These are phyloP conservation scores for Neohortaea acidophila DNA, from an alignment of 495 filamentous ascomycete genomes.

Conservation along the genomic window DNA sequence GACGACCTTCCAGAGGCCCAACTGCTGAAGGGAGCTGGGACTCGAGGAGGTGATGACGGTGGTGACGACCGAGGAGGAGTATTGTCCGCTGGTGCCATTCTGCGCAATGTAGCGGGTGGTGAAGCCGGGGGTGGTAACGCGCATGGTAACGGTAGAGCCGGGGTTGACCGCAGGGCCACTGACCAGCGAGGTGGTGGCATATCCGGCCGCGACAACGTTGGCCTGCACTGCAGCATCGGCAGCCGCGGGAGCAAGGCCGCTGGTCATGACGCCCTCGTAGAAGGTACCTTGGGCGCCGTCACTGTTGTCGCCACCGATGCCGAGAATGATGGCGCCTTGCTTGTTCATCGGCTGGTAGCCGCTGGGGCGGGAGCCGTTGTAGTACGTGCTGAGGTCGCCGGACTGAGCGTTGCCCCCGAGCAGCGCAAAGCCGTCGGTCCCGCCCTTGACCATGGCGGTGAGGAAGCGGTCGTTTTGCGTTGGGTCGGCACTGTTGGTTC, in stretches of 20 bases:
- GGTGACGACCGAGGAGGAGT: too few relatives aligned
- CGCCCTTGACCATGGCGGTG: slow-evolving; percentile 37
- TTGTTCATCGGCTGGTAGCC: slow-evolving; percentile 47
- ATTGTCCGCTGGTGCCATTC: too few relatives aligned
- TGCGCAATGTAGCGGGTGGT: too few relatives aligned
- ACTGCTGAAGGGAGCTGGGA: too few relatives aligned
- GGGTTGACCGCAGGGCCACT: too few relatives aligned
- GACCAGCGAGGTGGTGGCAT: too few relatives aligned
- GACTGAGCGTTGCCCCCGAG: slow-evolving; percentile 38
- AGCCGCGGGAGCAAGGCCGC: slow-evolving; percentile 38
- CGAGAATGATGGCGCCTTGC: slow-evolving; percentile 46
- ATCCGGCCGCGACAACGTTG: slow-evolving; percentile 40
- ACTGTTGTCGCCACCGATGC: slow-evolving; percentile 45
- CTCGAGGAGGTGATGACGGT: too few relatives aligned
- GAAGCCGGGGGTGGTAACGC: too few relatives aligned
- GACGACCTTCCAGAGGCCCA: too few relatives aligned
- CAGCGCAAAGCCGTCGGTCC: slow-evolving; percentile 36
- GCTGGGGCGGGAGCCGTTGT: slow-evolving; percentile 35
- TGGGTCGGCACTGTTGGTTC: slow-evolving; percentile 32
- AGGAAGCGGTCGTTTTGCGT: slow-evolving; percentile 37
- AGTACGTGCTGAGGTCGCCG: slow-evolving; percentile 40
- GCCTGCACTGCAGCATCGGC: slow-evolving; percentile 41
- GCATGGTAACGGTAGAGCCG: too few relatives aligned
- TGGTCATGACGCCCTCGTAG: slow-evolving; percentile 47
- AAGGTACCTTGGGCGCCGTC: slow-evolving; percentile 40